Conservation (phyloP, 176 grass and related monocot genomes). For the Oryza meyeriana region DNA sequence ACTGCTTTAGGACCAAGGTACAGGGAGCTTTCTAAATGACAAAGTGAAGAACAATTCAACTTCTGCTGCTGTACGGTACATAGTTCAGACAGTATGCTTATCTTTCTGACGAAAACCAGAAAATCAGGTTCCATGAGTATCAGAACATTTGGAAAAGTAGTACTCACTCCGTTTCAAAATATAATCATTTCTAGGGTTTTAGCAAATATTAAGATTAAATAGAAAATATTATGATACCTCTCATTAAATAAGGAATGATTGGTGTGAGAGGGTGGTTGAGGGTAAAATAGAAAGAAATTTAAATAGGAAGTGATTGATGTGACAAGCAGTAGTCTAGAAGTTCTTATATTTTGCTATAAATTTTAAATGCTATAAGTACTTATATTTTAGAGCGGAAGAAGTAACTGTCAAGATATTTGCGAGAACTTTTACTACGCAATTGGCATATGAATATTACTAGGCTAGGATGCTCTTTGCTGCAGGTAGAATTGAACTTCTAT, state of each 20-base stretch:
- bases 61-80: background rate
- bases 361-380: too few species aligned
- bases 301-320: too few species aligned
- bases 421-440: background rate
- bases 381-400: too few species aligned
- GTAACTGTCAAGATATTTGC: background rate
- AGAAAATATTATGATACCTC: too few species aligned
- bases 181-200: too few species aligned
- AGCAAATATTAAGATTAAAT: too few species aligned
- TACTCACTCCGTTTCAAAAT: too few species aligned
- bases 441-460: background rate
- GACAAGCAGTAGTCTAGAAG: too few species aligned
- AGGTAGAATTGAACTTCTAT: background rate
- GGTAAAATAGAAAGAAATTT: too few species aligned
- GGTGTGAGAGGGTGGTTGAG: too few species aligned
- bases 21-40: background rate
- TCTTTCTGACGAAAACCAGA: constrained; percentile 1
- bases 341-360: too few species aligned
- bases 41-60: constrained; percentile 1
- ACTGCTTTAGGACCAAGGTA: background rate
- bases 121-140: background rate
- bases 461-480: background rate
- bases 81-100: background rate
- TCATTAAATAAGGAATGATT: too few species aligned
- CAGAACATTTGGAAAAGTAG: background rate